Evolutionary conservation across 2,329 filamentous ascomycete species (phyloP), one percentile per base, ranked within the genome.

Genomic region (Chaetomiaceae sp.): DNA sequence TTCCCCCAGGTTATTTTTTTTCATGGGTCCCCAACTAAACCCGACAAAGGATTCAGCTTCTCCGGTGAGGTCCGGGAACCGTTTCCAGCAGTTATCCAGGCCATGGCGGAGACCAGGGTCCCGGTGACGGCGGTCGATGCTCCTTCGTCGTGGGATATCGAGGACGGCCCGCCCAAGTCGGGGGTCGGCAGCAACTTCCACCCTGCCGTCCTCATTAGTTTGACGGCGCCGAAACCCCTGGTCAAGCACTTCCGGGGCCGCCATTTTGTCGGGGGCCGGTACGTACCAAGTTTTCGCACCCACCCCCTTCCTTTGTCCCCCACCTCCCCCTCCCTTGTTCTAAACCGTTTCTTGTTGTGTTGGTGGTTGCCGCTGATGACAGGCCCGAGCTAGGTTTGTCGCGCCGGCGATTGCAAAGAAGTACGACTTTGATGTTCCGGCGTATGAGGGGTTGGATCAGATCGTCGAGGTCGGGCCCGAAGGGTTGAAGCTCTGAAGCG

Each of bases 111-210:
- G 37, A 86, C 87, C 5, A 77, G 77, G 21, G 63, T 93, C 7
- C 87, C 90, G 0, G 86, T 97, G 0, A 85, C 93, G 3, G 87
- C 89, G 3, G 88, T 99, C 19, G 93, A 99, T 70, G 90, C 89
- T 6, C 93, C 93, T 1, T 95, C 89, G 27, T 93, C 88, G 2
- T 99, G 93, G 93, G 83, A 93, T 67, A 95, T 99, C 50, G 88
- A 96, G 63, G 74, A 76, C 10, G 93, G 93, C 0, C 92, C 92
- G 8, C 90, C 91, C 10, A 71, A 75, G 46, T 80, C 83, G 1
- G 92, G 89, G 0, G 77, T 88, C 0, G 92, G 90, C 1, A 85
- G 85, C 62, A 82, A 76, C 4, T 97, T 95, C 64, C 83, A 87
- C 72, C 93, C 93, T 58, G 74, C 78, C 30, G 83, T 85, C 17